Conservation (phyloP, 495 filamentous ascomycete genomes). For the Aspergillus conjunctus region DNA sequence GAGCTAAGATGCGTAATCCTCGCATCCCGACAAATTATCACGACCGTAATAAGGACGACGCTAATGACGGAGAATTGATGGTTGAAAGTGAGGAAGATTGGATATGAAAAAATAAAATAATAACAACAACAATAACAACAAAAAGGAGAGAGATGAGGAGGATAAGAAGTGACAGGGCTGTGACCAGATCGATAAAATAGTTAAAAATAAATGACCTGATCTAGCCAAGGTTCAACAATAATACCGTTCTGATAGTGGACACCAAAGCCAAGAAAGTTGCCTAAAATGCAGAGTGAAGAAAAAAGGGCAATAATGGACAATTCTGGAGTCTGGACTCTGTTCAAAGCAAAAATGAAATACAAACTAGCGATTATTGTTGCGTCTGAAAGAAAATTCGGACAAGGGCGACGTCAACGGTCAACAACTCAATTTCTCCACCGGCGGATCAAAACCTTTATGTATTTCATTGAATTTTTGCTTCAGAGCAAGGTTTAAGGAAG, state of each 20-base stretch:
- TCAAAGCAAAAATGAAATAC: neutral
- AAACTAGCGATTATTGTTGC: neutral
- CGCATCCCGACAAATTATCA: constrained; percentile 27
- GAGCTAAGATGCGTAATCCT: constrained; percentile 30
- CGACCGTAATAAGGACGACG: neutral
- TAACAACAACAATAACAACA: neutral
- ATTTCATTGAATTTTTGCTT: too few species aligned
- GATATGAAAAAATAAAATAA: neutral
- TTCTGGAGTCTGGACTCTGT: too few species aligned
- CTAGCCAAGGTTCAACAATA: neutral
- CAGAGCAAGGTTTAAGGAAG: neutral
- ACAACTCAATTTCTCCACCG: neutral
- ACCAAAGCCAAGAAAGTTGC: neutral
- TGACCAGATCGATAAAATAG: neutral
- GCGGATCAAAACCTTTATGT: neutral
- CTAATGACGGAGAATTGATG: neutral
- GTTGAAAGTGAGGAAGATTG: neutral
- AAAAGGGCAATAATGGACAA: neutral
- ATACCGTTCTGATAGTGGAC: neutral
- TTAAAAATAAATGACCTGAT: neutral
- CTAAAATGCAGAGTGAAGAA: neutral
- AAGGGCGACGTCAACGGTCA: neutral
- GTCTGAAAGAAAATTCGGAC: neutral
- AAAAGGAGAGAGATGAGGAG: neutral
- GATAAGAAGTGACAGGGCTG: neutral